Evolutionary conservation across 1,284 basidiomycete genomes (phyloP).

Genomic region (Tetrapyrgos nigripes): DNA sequence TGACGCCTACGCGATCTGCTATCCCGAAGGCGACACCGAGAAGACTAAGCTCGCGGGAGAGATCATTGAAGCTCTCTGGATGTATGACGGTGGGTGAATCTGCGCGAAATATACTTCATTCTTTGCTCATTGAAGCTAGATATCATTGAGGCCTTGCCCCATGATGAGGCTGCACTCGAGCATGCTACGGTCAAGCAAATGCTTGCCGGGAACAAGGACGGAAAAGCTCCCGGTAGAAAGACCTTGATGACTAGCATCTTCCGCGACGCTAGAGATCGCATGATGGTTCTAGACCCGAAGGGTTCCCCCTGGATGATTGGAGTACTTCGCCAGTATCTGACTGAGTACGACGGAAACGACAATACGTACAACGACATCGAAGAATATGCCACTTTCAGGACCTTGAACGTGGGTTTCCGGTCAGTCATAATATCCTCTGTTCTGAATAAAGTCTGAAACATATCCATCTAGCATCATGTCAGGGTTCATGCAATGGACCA

Average conservation of each 20-base stretch:
- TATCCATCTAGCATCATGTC: neutral
- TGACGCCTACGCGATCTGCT: constrained; percentile 2
- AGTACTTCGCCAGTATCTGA: neutral
- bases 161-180: constrained; percentile 8
- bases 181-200: constrained; percentile 6
- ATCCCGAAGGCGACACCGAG: constrained; percentile 8
- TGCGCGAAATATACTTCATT: too few species aligned
- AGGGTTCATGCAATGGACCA: neutral
- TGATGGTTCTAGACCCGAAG: constrained; percentile 2
- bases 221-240: neutral
- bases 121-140: neutral
- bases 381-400: constrained; percentile 3
- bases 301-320: constrained; percentile 4
- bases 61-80: constrained; percentile 5
- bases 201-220: neutral
- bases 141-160: constrained; percentile 4
- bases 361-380: constrained; percentile 4
- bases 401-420: constrained; percentile 3
- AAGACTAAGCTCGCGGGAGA: constrained; percentile 6
- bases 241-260: constrained; percentile 8
- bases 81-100: constrained; percentile 2
- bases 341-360: constrained; percentile 8
- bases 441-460: too few species aligned
- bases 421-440: neutral
- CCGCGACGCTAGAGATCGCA: constrained; percentile 1